A percentile compares a stretch with the other conserved stretches of the same genome.
Conservation (phyloP, 257 asterid genomes). For the Henckelia pumila region DNA sequence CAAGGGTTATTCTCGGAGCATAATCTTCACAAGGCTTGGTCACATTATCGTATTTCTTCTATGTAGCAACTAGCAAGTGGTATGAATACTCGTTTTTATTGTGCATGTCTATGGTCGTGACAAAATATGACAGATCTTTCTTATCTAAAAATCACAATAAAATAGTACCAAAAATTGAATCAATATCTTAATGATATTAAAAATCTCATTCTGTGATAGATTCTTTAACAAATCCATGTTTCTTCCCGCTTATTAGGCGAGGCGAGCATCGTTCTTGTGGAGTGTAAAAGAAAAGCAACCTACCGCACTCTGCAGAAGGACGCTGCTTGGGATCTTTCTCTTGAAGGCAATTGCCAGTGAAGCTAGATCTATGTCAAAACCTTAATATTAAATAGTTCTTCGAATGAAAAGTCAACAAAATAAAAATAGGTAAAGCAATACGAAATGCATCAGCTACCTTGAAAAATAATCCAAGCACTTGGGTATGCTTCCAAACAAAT, state of each 20-base stretch:
- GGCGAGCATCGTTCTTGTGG: background rate
- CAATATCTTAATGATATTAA: too few relatives aligned
- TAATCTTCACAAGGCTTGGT: too few relatives aligned
- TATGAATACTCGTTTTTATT: too few relatives aligned
- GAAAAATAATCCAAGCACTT: slow-evolving; percentile 75
- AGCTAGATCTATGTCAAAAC: slow-evolving; percentile 50
- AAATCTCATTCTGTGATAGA: too few relatives aligned
- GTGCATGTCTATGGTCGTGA: too few relatives aligned
- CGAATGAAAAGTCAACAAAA: background rate
- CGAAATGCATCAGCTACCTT: slow-evolving; percentile 43
- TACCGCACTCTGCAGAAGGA: slow-evolving; percentile 64
- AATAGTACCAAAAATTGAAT: too few relatives aligned
- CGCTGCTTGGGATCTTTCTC: slow-evolving; percentile 64
- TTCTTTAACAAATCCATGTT: background rate
- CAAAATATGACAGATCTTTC: too few relatives aligned
- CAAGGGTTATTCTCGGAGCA: too few relatives aligned
- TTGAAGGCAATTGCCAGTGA: slow-evolving; percentile 80
- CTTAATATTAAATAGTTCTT: slow-evolving; percentile 2
- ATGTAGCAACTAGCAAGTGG: too few relatives aligned
- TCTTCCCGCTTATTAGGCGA: background rate
- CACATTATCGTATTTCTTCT: too few relatives aligned
- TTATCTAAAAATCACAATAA: too few relatives aligned
- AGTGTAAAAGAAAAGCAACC: slow-evolving; percentile 20
- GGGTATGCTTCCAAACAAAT: slow-evolving; percentile 68
- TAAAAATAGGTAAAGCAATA: slow-evolving; percentile 1